Evolutionary conservation across 257 asterid genomes (phyloP), one percentile per base, ranked within the genome.

Genomic region (Jasminum sambac): DNA sequence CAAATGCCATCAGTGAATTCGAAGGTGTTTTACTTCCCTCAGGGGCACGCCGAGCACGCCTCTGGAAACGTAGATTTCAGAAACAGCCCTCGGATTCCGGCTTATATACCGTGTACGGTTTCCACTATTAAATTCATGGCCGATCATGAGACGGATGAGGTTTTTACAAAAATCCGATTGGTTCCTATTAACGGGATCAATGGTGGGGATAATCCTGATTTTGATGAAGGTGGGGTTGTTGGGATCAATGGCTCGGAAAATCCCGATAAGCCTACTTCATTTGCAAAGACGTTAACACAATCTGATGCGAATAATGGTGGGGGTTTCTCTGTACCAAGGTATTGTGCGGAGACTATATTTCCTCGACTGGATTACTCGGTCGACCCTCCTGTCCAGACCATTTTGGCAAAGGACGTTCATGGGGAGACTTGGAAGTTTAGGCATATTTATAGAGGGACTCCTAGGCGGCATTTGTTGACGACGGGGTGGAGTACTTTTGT

Each of bases 271-370:
- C 92, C 96, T 44, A 48, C 84, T 11, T 90, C 96, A 0, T 92
- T 90, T 44, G 98, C 98, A 0, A 92, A 92, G 92, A 90, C 98
- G 0, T 65, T 92, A 58, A 92, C 98, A 0, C 98, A 92, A 59
- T 89, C 96, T 0, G 98, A 92, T 74, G 96, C 98, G 5, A 92
- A 92, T 52, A 92, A 92, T 61, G 98, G 98, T 13, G 98, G 98
- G 2, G 98, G 98, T 6, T 92, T 92, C 65, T 92, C 98, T 0
- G 98, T 92, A 36, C 98, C 98, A 1, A 86, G 98, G 84, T 90
- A 92, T 39, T 92, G 98, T 39, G 98, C 98, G 0, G 98, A 92
- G 83, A 89, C 96, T 0, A 89, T 92, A 30, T 90, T 92, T 43
- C 96, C 98, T 6, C 79, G 91, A 16, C 70, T 92, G 68, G 96